These are phyloP conservation scores for Aureobasidium sp. DNA, from an alignment of 2,329 filamentous ascomycete species.

Conservation along the genomic window DNA sequence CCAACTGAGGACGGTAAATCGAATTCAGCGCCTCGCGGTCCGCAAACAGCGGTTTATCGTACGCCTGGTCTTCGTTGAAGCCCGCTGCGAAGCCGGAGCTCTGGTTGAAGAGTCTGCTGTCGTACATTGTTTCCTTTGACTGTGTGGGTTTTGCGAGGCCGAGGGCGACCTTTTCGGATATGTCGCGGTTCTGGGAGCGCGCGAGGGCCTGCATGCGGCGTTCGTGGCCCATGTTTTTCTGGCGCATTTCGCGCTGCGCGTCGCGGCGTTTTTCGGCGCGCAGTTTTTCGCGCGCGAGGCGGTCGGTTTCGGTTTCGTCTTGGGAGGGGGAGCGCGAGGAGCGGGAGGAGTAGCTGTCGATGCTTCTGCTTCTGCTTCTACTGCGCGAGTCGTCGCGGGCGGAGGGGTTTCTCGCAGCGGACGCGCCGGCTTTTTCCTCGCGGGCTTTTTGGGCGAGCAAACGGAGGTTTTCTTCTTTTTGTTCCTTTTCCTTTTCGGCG, in stretches of 20 bases:
- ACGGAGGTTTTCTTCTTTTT: conserved; percentile 88
- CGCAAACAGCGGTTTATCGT: conserved; percentile 94
- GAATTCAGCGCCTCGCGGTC: conserved; percentile 90
- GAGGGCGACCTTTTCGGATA: conserved; percentile 91
- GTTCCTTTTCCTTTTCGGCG: conserved; percentile 89
- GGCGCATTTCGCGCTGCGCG: conserved; percentile 79
- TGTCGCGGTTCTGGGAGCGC: conserved; percentile 90
- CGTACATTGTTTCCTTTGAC: conserved; percentile 90
- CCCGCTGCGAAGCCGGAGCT: conserved; percentile 77
- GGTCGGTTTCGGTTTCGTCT: conserved; percentile 35
- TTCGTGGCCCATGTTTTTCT: conserved; percentile 93
- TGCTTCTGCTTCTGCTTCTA: conserved; percentile 18
- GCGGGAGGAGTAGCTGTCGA: conserved; percentile 15
- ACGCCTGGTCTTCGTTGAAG: conserved; percentile 95
- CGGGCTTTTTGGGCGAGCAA: conserved; percentile 83
- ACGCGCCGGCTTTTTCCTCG: conserved; percentile 58
- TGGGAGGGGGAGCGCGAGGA: conserved; percentile 28
- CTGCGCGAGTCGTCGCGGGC: conserved; percentile 21
- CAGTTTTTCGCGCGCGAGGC: conserved; percentile 63
- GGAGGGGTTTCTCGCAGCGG: conserved; percentile 6
- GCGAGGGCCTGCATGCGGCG: conserved; percentile 86
- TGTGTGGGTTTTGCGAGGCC: conserved; percentile 92
- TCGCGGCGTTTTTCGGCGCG: conserved; percentile 72
- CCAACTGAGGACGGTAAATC: conserved; percentile 75
- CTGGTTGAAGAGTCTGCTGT: conserved; percentile 91